A percentile compares a stretch with the other conserved stretches of the same genome.
These are phyloP conservation scores for Sarcocystis neurona DNA, from an alignment of 169 alveolate genomes.

Conservation along the genomic window DNA sequence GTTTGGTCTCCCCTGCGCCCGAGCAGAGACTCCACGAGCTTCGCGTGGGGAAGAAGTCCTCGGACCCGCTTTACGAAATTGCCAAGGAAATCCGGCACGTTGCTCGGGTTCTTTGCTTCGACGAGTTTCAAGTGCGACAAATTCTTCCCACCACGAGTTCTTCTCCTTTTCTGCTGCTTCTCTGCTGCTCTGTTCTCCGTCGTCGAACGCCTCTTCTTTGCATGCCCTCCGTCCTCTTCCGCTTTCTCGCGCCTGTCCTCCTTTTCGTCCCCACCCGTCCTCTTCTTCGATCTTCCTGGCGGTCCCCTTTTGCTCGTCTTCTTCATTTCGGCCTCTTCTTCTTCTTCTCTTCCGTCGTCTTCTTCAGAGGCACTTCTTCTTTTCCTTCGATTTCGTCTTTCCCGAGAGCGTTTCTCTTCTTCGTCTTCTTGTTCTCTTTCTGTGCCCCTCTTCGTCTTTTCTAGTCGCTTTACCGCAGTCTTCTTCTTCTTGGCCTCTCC, in stretches of 20 bases:
- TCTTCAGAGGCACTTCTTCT: background rate
- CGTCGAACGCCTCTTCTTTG: too few relatives aligned
- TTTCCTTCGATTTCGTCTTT: too few relatives aligned
- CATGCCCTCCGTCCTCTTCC: too few relatives aligned
- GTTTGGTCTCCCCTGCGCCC: background rate
- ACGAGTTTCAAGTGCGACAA: conserved; percentile 82
- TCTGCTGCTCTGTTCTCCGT: too few relatives aligned
- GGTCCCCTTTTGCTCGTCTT: background rate
- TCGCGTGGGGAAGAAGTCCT: conserved; percentile 53
- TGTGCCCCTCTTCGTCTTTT: background rate
- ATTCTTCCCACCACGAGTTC: too few relatives aligned
- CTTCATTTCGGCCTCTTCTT: background rate
- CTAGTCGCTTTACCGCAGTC: too few relatives aligned
- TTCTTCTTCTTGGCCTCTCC: too few relatives aligned
- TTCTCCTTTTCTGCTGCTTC: too few relatives aligned
- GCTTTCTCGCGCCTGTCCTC: too few relatives aligned
- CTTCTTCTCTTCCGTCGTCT: too few relatives aligned
- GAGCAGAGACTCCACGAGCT: conserved; percentile 61
- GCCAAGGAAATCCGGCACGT: conserved; percentile 74
- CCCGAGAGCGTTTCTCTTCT: background rate
- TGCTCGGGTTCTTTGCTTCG: conserved; percentile 80
- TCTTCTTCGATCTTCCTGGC: background rate
- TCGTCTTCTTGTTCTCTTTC: background rate
- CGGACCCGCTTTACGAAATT: conserved; percentile 78
- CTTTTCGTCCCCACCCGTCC: background rate